These are phyloP conservation scores for Eleusine indica DNA, from an alignment of 176 grass and related monocot genomes.

Conservation along the genomic window DNA sequence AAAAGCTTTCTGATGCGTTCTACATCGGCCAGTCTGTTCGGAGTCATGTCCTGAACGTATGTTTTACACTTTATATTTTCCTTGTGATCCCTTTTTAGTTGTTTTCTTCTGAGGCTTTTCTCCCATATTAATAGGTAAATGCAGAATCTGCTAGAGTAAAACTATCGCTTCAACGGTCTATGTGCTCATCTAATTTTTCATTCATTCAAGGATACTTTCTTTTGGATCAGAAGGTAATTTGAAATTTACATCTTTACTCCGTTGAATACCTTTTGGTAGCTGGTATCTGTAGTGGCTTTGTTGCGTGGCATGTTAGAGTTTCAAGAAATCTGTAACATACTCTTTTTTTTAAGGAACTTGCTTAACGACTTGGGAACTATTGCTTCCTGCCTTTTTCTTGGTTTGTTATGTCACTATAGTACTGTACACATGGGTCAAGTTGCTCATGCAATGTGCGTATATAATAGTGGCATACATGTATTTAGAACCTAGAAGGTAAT, in stretches of 20 bases:
- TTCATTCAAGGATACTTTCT: slow-evolving; percentile 90
- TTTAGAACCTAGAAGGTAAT: not conserved
- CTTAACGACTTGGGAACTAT: not conserved
- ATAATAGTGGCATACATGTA: not conserved
- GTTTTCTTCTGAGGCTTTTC: slow-evolving; percentile 20
- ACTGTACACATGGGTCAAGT: not conserved
- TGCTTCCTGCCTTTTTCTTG: not conserved
- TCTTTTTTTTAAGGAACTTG: slow-evolving; percentile 17
- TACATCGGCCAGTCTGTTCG: slow-evolving; percentile 85
- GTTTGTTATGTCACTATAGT: not conserved
- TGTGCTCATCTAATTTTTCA: slow-evolving; percentile 79
- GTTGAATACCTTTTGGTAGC: not conserved
- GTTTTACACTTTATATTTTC: slow-evolving; percentile 31
- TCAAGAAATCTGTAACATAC: not conserved
- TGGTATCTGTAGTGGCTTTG: slow-evolving; percentile 10
- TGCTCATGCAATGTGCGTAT: not conserved
- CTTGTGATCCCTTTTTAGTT: slow-evolving; percentile 27
- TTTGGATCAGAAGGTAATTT: slow-evolving; percentile 75
- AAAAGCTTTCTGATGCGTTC: slow-evolving; percentile 71
- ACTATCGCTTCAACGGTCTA: slow-evolving; percentile 80
- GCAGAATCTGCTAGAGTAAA: slow-evolving; percentile 78
- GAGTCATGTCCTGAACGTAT: slow-evolving; percentile 77
- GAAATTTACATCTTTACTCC: slow-evolving; percentile 19
- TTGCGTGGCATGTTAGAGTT: not conserved
- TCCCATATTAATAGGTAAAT: slow-evolving; percentile 58